Base-by-base conservation (phyloP, 106 monocot species). In the Hemerocallis citrina region DNA sequence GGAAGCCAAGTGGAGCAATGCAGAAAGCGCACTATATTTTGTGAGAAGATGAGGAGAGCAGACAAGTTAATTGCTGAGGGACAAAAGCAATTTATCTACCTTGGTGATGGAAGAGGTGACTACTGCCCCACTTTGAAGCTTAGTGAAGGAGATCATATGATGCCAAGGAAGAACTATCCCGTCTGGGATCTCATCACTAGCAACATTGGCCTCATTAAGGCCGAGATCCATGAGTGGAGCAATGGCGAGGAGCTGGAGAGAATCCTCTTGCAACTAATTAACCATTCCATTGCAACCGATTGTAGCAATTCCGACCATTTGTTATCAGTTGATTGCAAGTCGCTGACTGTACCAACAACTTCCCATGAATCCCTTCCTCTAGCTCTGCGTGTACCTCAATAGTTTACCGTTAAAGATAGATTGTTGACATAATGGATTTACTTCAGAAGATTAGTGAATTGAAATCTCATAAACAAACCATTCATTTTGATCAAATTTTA, bases 31-130 rank as follows among this genome's bases (percentile, higher is more conserved):
- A n/a, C n/a, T n/a, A n/a, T n/a, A n/a, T n/a, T n/a, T n/a, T n/a
- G n/a, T n/a, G n/a, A n/a, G n/a, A n/a, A n/a, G n/a, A n/a, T n/a
- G n/a, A n/a, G n/a, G n/a, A n/a, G n/a, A n/a, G n/a, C n/a, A n/a
- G n/a, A n/a, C n/a, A n/a, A n/a, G n/a, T n/a, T n/a, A n/a, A n/a
- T n/a, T n/a, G 25, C 29, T 5, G 70, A 68, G 23, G 78, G 70
- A 33, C 78, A 82, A 72, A 80, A 67, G 55, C 57, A 55, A 55
- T 42, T 82, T 17, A 70, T 87, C 43, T 87, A 87, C 72, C 56
- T 87, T 6, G 86, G 86, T 9, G 86, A 87, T 55, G 86, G 86
- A 0, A 82, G 70, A 21, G 86, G 86, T 0, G 86, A 87, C 45
- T 87, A 75, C 72, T 87, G 86, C 59, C 82, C 86, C 0, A 65